Conservation (phyloP, 441 rosid genomes). For the Populus hybrid region DNA sequence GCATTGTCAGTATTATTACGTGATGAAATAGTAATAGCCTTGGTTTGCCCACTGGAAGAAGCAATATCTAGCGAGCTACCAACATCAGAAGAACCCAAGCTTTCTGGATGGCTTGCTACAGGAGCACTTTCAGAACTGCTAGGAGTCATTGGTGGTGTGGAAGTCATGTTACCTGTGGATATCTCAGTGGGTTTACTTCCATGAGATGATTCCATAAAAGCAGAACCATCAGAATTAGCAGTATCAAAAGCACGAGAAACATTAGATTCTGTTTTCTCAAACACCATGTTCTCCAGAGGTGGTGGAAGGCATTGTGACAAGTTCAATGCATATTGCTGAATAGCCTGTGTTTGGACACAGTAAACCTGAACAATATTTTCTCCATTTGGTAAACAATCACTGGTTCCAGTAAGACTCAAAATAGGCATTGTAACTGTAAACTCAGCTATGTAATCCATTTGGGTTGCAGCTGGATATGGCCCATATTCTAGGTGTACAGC, state of each 20-base stretch:
- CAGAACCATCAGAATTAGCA: conserved; percentile 30
- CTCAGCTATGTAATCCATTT: conserved; percentile 84
- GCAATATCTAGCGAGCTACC: conserved; percentile 30
- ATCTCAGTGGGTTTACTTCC: conserved; percentile 35
- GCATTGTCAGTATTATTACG: conserved; percentile 35
- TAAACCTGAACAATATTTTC: conserved; percentile 40
- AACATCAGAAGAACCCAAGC: conserved; percentile 40
- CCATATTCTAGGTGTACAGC: conserved; percentile 85
- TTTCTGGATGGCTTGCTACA: conserved; percentile 28
- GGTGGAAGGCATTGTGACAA: conserved; percentile 16
- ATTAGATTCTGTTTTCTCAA: conserved; percentile 56
- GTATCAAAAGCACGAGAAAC: conserved; percentile 30
- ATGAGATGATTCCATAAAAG: conserved; percentile 33
- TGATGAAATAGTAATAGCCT: conserved; percentile 25
- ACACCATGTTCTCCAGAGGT: conserved; percentile 45
- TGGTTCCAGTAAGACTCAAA: conserved; percentile 79
- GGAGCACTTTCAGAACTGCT: conserved; percentile 32
- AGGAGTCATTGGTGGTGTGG: conserved; percentile 21
- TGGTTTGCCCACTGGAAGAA: conserved; percentile 35
- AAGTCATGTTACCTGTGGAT: conserved; percentile 23
- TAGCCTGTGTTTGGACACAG: too few species aligned
- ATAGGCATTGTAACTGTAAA: conserved; percentile 92
- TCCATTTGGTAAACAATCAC: conserved; percentile 49
- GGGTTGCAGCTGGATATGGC: conserved; percentile 59
- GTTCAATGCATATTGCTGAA: too few species aligned